Evolutionary conservation across 257 asterid species (phyloP).

Genomic region (Voacanga thouarsii): DNA sequence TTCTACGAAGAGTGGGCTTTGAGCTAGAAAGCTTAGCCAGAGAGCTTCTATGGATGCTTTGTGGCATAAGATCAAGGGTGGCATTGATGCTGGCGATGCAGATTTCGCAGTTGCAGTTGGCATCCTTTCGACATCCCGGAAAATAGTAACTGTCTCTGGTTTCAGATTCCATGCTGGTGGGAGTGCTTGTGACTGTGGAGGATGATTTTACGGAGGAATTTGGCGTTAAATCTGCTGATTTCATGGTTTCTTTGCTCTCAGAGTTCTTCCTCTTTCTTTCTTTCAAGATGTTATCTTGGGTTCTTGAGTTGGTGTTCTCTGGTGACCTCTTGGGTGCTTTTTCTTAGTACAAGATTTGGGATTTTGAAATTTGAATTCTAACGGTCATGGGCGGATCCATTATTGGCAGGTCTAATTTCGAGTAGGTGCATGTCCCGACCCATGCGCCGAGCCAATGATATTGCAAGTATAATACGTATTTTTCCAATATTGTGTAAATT

Average conservation of each 20-base stretch:
- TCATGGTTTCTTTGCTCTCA: slow-evolving; percentile 37
- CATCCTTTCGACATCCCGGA: slow-evolving; percentile 79
- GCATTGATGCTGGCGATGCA: slow-evolving; percentile 84
- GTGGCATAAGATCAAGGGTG: slow-evolving; percentile 74
- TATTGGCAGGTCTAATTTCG: background rate
- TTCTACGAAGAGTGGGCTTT: slow-evolving; percentile 40
- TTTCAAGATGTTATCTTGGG: background rate
- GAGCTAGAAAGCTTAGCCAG: slow-evolving; percentile 41
- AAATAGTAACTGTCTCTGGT: slow-evolving; percentile 56
- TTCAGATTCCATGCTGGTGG: slow-evolving; percentile 44
- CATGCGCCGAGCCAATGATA: background rate
- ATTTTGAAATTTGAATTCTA: slow-evolving; percentile 19
- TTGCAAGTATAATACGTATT: background rate
- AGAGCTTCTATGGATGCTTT: slow-evolving; percentile 41
- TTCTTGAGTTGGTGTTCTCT: slow-evolving; percentile 5
- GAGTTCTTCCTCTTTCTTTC: background rate
- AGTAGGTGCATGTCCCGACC: background rate
- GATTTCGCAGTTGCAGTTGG: slow-evolving; percentile 73
- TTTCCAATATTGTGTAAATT: no score
- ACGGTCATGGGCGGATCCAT: background rate
- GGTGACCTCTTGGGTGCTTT: no score
- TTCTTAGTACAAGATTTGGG: slow-evolving; percentile 3
- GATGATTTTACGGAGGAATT: slow-evolving; percentile 55
- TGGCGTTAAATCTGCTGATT: slow-evolving; percentile 45
- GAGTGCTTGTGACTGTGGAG: slow-evolving; percentile 23